Conservation (phyloP, 2,329 filamentous ascomycete genomes). For the Aspergillus hiratsukae region DNA sequence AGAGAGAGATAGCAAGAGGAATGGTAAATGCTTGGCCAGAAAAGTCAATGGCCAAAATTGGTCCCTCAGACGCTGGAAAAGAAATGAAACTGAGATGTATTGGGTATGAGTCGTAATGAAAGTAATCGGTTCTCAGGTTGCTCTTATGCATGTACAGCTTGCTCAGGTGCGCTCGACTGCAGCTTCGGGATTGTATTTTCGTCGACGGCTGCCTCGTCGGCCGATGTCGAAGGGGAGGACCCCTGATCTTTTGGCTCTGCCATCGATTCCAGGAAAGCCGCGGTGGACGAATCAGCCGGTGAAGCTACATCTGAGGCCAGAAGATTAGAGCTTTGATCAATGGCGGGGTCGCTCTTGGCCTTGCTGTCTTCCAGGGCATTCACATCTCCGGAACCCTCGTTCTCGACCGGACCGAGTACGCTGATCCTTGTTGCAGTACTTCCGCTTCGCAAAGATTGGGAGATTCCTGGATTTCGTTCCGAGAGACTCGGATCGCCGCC, state of each 20-base stretch:
- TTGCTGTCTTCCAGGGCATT: slow-evolving; percentile 9
- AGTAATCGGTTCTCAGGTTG: slow-evolving; percentile 1
- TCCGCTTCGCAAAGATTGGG: slow-evolving; percentile 59
- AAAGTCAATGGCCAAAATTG: not conserved
- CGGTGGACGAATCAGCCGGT: not conserved
- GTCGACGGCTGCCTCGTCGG: slow-evolving; percentile 6
- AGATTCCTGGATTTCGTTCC: slow-evolving; percentile 41
- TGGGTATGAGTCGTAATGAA: slow-evolving; percentile 10
- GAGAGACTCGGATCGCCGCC: slow-evolving; percentile 25
- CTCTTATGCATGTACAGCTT: slow-evolving; percentile 24
- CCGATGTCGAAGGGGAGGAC: not conserved
- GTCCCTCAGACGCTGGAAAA: not conserved
- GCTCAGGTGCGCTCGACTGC: slow-evolving; percentile 19
- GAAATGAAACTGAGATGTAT: not conserved
- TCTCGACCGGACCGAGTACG: slow-evolving; percentile 22
- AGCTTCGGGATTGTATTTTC: slow-evolving; percentile 16
- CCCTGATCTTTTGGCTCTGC: slow-evolving; percentile 6
- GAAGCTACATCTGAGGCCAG: slow-evolving; percentile 1
- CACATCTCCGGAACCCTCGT: slow-evolving; percentile 20
- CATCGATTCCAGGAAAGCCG: slow-evolving; percentile 1
- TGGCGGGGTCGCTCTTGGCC: slow-evolving; percentile 6
- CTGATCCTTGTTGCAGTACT: slow-evolving; percentile 65
- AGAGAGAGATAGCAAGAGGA: not conserved
- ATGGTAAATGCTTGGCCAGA: not conserved
- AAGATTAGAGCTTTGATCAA: slow-evolving; percentile 1